phyloP scores from a whole-genome alignment of 352 stramenopile species.

The Phytophthora pisi region DNA sequence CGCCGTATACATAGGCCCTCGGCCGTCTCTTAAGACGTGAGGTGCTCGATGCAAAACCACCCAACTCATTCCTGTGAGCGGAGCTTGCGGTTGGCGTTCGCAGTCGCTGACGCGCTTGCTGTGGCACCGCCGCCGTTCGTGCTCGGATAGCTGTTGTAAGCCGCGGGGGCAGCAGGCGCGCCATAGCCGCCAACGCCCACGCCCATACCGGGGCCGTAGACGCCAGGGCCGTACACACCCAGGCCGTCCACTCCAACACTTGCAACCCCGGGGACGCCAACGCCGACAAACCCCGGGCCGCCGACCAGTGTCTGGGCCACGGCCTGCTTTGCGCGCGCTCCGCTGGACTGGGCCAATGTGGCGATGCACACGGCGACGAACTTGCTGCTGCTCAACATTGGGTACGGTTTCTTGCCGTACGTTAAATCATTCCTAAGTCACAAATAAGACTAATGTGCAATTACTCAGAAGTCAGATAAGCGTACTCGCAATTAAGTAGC shows the following conservation, averaged over 20 bases:
- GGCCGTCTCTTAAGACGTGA: too few relatives aligned
- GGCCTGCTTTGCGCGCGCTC: neutral
- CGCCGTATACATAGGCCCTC: too few relatives aligned
- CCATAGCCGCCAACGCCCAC: too few relatives aligned
- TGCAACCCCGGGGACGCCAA: constrained; percentile 1
- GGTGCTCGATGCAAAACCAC: too few relatives aligned
- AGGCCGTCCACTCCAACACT: neutral
- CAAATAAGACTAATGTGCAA: too few relatives aligned
- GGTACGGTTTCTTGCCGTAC: too few relatives aligned
- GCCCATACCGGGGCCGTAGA: neutral
- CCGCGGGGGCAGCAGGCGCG: too few relatives aligned
- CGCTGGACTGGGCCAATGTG: constrained; percentile 1
- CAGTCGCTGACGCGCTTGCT: neutral
- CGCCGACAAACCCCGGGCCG: constrained; percentile 6
- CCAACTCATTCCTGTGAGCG: too few relatives aligned
- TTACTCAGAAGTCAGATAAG: too few relatives aligned
- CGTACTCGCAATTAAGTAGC: too few relatives aligned
- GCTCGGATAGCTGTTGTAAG: neutral
- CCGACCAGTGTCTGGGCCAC: neutral
- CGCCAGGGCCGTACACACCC: neutral
- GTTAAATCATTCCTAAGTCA: too few relatives aligned
- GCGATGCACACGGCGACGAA: constrained; percentile 8
- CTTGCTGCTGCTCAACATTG: constrained; percentile 15
- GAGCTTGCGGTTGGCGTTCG: neutral
- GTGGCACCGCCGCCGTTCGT: neutral